Evolutionary conservation across 345 rosid species (phyloP), one percentile per base, ranked within the genome.

Genomic region (Gossypium australe): DNA sequence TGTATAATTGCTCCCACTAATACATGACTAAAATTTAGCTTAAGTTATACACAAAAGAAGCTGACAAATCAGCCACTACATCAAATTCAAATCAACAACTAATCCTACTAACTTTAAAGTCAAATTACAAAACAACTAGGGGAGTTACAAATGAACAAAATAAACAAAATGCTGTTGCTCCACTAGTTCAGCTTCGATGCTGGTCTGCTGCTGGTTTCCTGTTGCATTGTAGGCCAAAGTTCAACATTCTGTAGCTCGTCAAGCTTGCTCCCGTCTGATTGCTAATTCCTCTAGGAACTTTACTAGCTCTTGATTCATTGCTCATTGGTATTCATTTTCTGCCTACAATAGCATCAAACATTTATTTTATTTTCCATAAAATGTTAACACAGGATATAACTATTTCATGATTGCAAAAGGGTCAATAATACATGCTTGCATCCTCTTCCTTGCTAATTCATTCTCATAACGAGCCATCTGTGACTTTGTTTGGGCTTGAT

Each of bases 381-480:
- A 38, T 53, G 25, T 41, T 65, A 24, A 29, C 41, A 73, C 11
- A 25, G 0, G 9, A 61, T 57, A 61, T 57, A 80, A 80, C 52
- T 25, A 12, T 25, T 67, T 1, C 2, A 9, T 13, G 38, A 77
- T 67, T 14, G 60, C 27, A 24, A 70, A 68, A 45, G 17, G 60
- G 44, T 51, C 62, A 18, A 27, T 29, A 64, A 53, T 34, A 57
- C 89, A 80, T 89, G 87, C 98, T 98, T 92, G 98, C 99, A 93
- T 93, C 86, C 99, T 85, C 88, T 93, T 93, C 85, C 97, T 91
- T 58, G 97, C 94, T 78, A 95, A 60, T 55, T 95, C 99, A 71
- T 93, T 97, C 82, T 90, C 98, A 78, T 93, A 95, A 51, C 92
- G 94, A 48, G 95, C 96, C 96, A 91, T 93, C 82, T 91, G 97